phyloP scores from a whole-genome alignment of 805 yeast species.

The Wickerhamomyces xylosicus region DNA sequence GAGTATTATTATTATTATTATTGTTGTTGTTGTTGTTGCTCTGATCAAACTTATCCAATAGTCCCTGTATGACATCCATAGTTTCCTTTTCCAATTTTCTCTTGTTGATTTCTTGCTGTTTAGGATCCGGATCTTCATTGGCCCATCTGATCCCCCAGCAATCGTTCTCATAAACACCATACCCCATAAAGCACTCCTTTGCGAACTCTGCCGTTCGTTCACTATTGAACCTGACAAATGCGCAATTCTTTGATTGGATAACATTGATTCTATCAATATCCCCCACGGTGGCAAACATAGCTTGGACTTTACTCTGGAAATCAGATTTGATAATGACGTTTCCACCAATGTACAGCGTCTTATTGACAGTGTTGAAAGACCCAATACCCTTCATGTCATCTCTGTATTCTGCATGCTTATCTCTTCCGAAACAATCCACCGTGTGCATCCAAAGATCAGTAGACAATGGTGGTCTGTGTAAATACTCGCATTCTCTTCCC shows the following conservation, averaged over 20 bases:
- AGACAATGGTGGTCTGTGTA: constrained; percentile 66
- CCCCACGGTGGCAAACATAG: constrained; percentile 68
- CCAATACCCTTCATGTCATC: constrained; percentile 97
- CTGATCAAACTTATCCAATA: constrained; percentile 26
- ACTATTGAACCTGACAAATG: constrained; percentile 60
- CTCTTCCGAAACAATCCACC: constrained; percentile 89
- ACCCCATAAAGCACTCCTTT: constrained; percentile 88
- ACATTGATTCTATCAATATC: constrained; percentile 57
- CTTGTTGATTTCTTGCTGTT: constrained; percentile 36
- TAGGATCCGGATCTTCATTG: constrained; percentile 75
- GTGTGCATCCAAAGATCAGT: constrained; percentile 51
- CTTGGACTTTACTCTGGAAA: constrained; percentile 25
- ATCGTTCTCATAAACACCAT: constrained; percentile 58
- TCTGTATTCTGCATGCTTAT: constrained; percentile 66
- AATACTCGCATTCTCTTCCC: constrained; percentile 66
- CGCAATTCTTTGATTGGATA: constrained; percentile 53
- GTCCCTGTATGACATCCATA: constrained; percentile 31
- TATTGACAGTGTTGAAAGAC: constrained; percentile 55
- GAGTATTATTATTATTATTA: too few species aligned
- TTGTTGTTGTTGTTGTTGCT: too few species aligned
- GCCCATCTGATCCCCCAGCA: constrained; percentile 79
- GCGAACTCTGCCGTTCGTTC: constrained; percentile 88
- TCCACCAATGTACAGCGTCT: constrained; percentile 69
- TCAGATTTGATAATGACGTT: constrained; percentile 29
- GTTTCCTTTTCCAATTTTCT: constrained; percentile 19